Base-by-base conservation (phyloP, 805 yeast species). In the Candida cerambycidarum region DNA sequence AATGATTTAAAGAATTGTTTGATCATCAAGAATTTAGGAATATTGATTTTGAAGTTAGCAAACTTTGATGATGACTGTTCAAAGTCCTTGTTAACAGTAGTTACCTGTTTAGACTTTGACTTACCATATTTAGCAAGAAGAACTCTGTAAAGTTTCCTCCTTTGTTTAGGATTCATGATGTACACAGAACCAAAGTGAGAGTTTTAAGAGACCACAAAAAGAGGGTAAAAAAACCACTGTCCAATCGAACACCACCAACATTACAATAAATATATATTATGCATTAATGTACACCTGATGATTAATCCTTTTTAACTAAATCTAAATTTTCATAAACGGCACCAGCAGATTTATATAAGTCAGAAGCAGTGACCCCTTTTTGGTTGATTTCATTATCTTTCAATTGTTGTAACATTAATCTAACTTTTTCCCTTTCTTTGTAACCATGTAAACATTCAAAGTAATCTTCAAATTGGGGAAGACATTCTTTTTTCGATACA, bases 371-470 rank as follows among this genome's bases (percentile, higher is more conserved):
- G 35, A 70, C 66, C 15, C 75, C 75, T 15, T 56, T 58, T 50
- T 68, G 62, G 19, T 60, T 55, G n/a, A 52, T 54, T 52, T 69
- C 74, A 50, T 71, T 71, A 18, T 71, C 71, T 53, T 68, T 67
- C 56, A 71, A 65, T 53, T 71, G 75, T 51, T 70, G 71, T 55
- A 67, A 57, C 74, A 71, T 66, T 44, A 69, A 53, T 56, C 75
- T 61, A 39, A 65, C 63, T 54, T 60, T 68, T 59, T 70, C 75
- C 52, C 75, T 66, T 53, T 71, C 76, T 51, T 71, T 71, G 51
- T 51, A 61, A 19, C 76, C 76, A 53, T 71, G 76, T 56, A 71
- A 65, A 54, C 76, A 71, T 51, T 71, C 76, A 44, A 59, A 65
- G 62, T 71, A 71, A 58, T 71, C 76, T 47, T 71, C 75, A 49